phyloP scores from a whole-genome alignment of 495 filamentous ascomycete genomes.

The Talaromyces stipitatus region DNA sequence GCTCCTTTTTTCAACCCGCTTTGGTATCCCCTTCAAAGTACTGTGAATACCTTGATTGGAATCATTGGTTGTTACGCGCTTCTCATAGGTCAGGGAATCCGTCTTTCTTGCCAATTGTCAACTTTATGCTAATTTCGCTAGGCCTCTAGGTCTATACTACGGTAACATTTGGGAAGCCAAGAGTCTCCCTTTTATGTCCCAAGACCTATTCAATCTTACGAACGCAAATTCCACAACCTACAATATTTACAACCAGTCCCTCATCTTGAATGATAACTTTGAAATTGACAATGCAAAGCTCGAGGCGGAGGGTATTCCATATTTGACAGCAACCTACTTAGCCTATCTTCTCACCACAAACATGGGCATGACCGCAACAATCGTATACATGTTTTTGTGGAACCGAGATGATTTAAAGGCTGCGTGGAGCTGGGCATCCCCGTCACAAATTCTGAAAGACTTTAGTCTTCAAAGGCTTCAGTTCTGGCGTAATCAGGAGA shows the following conservation, averaged over 20 bases:
- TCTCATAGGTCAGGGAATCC: slow-evolving; percentile 20
- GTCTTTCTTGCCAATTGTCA: background rate
- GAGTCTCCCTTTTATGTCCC: slow-evolving; percentile 41
- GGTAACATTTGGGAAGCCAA: slow-evolving; percentile 35
- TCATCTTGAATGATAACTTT: slow-evolving; percentile 22
- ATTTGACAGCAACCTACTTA: slow-evolving; percentile 31
- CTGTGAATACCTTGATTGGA: slow-evolving; percentile 34
- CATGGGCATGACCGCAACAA: slow-evolving; percentile 32
- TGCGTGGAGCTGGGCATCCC: slow-evolving; percentile 16
- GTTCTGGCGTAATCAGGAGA: slow-evolving; percentile 22
- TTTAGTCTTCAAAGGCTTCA: slow-evolving; percentile 8
- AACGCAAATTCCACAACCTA: slow-evolving; percentile 12
- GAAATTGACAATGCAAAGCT: slow-evolving; percentile 21
- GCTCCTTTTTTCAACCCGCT: slow-evolving; percentile 17
- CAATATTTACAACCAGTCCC: slow-evolving; percentile 15
- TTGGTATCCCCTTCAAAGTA: slow-evolving; percentile 21
- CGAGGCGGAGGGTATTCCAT: slow-evolving; percentile 25
- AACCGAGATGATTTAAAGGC: slow-evolving; percentile 24
- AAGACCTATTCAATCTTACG: slow-evolving; percentile 20
- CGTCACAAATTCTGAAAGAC: slow-evolving; percentile 12
- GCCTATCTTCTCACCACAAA: slow-evolving; percentile 34
- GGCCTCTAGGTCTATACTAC: slow-evolving; percentile 22
- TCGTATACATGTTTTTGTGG: slow-evolving; percentile 29
- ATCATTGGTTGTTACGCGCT: slow-evolving; percentile 29
- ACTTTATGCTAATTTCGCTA: background rate